These are phyloP conservation scores for Venturia asperata DNA, from an alignment of 2,329 filamentous ascomycete species.

Conservation along the genomic window DNA sequence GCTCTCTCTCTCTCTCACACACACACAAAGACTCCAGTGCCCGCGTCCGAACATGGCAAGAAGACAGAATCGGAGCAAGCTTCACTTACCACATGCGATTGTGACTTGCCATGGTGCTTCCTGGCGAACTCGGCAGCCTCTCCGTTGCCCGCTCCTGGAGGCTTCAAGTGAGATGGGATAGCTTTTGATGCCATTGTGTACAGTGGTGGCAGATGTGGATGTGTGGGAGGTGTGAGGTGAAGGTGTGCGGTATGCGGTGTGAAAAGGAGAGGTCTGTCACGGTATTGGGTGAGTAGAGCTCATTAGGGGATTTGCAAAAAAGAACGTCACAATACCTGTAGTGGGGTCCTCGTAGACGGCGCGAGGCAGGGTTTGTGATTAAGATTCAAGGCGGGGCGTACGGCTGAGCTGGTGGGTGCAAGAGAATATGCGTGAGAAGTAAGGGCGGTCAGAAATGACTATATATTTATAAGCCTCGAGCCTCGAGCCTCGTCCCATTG, in stretches of 20 bases:
- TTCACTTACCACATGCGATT: constrained; percentile 72
- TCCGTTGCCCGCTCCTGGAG: constrained; percentile 36
- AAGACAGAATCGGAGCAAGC: background rate
- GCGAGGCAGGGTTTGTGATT: background rate
- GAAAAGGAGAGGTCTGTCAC: background rate
- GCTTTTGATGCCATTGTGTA: constrained; percentile 39
- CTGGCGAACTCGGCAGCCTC: constrained; percentile 44
- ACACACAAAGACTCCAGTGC: background rate
- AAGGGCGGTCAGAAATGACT: background rate
- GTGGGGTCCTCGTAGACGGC: background rate
- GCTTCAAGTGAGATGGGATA: constrained; percentile 78
- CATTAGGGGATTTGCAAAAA: background rate
- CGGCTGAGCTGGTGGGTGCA: background rate
- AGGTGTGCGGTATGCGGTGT: background rate
- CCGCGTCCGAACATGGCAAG: background rate
- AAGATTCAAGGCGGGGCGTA: background rate
- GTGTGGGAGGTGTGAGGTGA: background rate
- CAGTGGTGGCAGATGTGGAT: background rate
- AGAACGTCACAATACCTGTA: background rate
- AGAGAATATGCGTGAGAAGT: background rate
- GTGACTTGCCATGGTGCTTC: constrained; percentile 76
- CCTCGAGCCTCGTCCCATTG: background rate
- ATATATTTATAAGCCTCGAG: constrained; percentile 3
- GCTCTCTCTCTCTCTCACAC: background rate
- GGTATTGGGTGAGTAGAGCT: background rate